Percentiles rank a stretch among this genome's conserved stretches.
phyloP scores from a whole-genome alignment of 495 filamentous ascomycete genomes.

The Aspergillus funiculosus region DNA sequence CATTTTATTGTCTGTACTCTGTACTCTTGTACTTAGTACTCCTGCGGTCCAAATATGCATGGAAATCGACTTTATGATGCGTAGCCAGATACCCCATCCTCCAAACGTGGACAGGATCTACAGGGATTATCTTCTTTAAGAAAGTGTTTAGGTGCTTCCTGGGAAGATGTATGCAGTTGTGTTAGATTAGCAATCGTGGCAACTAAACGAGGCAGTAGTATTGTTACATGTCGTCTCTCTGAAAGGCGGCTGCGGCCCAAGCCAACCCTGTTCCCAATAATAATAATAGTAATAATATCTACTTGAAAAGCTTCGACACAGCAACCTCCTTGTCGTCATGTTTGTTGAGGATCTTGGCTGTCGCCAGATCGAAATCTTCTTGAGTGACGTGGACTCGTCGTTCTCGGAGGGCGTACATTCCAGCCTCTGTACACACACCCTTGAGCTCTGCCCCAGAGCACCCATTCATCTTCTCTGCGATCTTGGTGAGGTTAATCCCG shows the following conservation, averaged over 20 bases:
- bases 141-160: background rate
- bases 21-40: too few relatives aligned
- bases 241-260: too few relatives aligned
- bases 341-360: constrained; percentile 99
- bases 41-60: too few relatives aligned
- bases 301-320: constrained; percentile 91
- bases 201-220: constrained; percentile 6
- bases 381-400: constrained; percentile 96
- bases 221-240: constrained; percentile 21
- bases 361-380: constrained; percentile 98
- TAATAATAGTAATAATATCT: too few relatives aligned
- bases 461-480: constrained; percentile 99
- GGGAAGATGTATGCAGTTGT: constrained; percentile 1
- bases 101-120: too few relatives aligned
- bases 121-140: background rate
- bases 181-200: constrained; percentile 1
- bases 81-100: too few relatives aligned
- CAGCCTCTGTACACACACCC: constrained; percentile 93
- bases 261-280: background rate
- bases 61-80: too few relatives aligned
- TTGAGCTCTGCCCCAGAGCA: constrained; percentile 96
- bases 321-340: constrained; percentile 97
- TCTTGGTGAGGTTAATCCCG: constrained; percentile 96
- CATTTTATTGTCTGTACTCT: too few relatives aligned
- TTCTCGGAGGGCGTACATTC: constrained; percentile 96